Base-by-base conservation (phyloP, 1,284 basidiomycete genomes). In the Puccinia hordei region DNA sequence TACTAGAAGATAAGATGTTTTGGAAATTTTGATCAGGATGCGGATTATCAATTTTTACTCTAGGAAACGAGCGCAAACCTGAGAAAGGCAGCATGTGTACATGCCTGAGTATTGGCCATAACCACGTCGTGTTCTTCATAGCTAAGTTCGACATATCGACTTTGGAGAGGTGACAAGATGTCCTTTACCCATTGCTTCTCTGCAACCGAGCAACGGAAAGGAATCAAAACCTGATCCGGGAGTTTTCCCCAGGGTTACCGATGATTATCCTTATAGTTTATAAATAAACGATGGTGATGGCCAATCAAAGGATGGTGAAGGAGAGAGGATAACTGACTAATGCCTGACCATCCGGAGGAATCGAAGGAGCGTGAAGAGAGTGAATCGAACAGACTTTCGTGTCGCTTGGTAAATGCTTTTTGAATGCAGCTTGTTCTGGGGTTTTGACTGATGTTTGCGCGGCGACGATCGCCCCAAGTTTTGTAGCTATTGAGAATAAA, bases 381-480 rank as follows among this genome's bases (percentile, higher is more conserved):
- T 99, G 96, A 81, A 94, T 90, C 0, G 94, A 97, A 65, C 98
- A 90, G 83, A 99, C 95, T 83, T 92, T 89, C 19, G 93, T 91
- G 84, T 99, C 96, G 9, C 87, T 82, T 0, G 96, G 97, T 0
- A 98, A 90, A 84, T 94, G 89, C 77, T 90, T 90, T 82, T 99
- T 96, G 84, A 99, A 99, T 0, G 97, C 96, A 0, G 86, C 89
- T 82, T 90, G 91, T 85, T 99, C 96, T 0, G 97, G 97, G 0
- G 94, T 93, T 86, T 99, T 99, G 81, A 98, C 96, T 0, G 93
- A 95, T 0, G 96, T 98, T 86, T 99, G 96, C 0, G 94, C 96
- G 0, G 94, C 90, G 10, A 99, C 95, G 71, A 98, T 91, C 0
- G 96, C 93, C 27, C 93, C 90, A 24, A 95, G 87, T 87, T 98